Conservation (phyloP, 331 rosid genomes). For the Dryas integrifolia region DNA sequence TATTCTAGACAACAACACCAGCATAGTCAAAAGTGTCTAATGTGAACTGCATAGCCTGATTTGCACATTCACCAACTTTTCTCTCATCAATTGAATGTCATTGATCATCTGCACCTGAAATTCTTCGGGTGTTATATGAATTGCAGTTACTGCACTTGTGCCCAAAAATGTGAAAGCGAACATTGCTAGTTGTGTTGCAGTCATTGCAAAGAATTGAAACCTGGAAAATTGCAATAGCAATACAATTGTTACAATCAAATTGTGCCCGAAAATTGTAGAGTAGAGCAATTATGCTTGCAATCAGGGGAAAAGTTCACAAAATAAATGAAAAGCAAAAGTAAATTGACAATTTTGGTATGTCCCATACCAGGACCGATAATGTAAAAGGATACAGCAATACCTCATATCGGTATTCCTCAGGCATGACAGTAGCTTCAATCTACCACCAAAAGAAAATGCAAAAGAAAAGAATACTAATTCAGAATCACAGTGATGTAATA, state of each 20-base stretch:
- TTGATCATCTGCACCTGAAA: constrained; percentile 33
- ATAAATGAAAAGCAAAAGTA: neutral
- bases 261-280: neutral
- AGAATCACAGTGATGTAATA: constrained; percentile 3
- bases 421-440: constrained; percentile 57
- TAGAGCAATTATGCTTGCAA: neutral
- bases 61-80: neutral
- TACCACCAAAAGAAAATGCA: constrained; percentile 22
- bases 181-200: constrained; percentile 45
- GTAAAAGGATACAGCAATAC: constrained; percentile 32
- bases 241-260: neutral
- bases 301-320: neutral
- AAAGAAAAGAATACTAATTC: constrained; percentile 10
- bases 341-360: neutral
- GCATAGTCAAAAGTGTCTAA: neutral
- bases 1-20: neutral
- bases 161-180: constrained; percentile 56
- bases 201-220: constrained; percentile 74
- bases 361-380: neutral
- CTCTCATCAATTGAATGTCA: constrained; percentile 16
- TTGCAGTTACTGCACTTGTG: constrained; percentile 54
- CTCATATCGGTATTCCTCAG: constrained; percentile 49
- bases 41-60: neutral
- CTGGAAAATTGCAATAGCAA: constrained; percentile 32
- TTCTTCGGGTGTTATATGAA: constrained; percentile 67